phyloP scores from a whole-genome alignment of 1,284 basidiomycete species.

The Sanghuangporus sanghuang region DNA sequence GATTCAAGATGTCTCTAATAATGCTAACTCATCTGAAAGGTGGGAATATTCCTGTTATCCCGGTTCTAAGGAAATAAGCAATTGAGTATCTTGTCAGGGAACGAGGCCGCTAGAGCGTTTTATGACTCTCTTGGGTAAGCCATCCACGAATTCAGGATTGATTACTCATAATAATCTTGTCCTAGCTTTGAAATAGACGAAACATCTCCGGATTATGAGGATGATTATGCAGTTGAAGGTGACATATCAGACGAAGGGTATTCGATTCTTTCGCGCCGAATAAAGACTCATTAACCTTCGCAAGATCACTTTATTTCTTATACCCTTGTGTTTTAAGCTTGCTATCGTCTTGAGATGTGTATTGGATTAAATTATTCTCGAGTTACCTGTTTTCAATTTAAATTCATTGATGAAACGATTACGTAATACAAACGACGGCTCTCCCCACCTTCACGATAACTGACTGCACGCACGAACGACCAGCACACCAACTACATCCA shows the following conservation, averaged over 20 bases:
- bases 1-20: constrained; percentile 57
- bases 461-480: neutral
- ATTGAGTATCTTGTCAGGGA: constrained; percentile 35
- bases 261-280: constrained; percentile 7
- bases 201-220: constrained; percentile 45
- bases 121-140: constrained; percentile 53
- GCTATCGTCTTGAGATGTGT: too few species aligned
- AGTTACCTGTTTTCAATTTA: too few species aligned
- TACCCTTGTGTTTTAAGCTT: too few species aligned
- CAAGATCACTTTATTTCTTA: too few species aligned
- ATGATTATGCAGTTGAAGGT: constrained; percentile 19
- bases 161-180: neutral
- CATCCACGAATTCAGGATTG: neutral
- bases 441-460: neutral
- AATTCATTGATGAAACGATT: neutral
- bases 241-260: constrained; percentile 27
- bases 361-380: too few species aligned
- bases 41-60: constrained; percentile 24
- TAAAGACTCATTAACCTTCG: neutral
- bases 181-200: constrained; percentile 51
- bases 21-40: constrained; percentile 72
- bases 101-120: constrained; percentile 47
- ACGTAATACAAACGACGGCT: neutral
- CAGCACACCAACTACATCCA: neutral
- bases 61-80: too few species aligned